Conservation (phyloP, 495 filamentous ascomycete species). For the Terfezia boudieri region DNA sequence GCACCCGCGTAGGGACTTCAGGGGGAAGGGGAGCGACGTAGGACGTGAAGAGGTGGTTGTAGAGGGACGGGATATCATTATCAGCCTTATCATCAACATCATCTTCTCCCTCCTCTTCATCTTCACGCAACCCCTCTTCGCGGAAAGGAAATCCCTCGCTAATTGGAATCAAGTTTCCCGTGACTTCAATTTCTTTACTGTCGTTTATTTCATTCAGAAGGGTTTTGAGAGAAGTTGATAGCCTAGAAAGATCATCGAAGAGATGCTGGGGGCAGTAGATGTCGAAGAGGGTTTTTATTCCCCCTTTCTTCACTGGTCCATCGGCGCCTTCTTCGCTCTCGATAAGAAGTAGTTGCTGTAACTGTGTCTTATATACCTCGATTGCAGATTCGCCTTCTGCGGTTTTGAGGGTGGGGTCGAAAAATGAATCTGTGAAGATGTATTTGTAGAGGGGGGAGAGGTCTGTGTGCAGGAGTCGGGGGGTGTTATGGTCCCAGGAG, state of each 20-base stretch:
- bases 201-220: not conserved
- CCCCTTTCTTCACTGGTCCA: not conserved
- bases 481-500: too few relatives aligned
- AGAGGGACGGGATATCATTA: not conserved
- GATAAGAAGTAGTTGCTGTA: not conserved
- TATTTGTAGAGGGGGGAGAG: too few relatives aligned
- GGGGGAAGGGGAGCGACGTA: not conserved
- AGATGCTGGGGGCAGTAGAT: too few relatives aligned
- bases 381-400: too few relatives aligned
- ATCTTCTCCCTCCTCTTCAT: not conserved
- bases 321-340: not conserved
- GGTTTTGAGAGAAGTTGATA: too few relatives aligned
- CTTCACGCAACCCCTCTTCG: not conserved
- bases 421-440: too few relatives aligned
- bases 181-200: not conserved
- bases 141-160: not conserved
- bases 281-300: too few relatives aligned
- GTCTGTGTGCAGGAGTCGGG: too few relatives aligned
- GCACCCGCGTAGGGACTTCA: not conserved
- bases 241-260: too few relatives aligned
- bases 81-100: not conserved
- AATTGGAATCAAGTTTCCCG: not conserved
- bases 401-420: too few relatives aligned
- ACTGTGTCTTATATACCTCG: too few relatives aligned
- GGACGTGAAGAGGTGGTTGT: not conserved